Base-by-base conservation (phyloP, 257 asterid species). In the Primulina huaijiensis region DNA sequence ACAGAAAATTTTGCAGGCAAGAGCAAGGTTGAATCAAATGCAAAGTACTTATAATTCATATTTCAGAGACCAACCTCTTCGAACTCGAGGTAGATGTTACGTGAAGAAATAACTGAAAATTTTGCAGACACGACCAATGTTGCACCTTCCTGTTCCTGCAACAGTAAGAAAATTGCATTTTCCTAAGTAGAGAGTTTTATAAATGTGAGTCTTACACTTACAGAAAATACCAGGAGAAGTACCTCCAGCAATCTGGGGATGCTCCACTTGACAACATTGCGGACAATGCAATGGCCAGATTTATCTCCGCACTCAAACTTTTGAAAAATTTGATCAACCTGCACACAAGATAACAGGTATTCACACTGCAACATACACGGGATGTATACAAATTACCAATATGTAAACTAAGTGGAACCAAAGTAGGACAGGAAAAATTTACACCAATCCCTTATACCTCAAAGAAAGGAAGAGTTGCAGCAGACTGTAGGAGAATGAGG, bases 71-170 rank as follows among this genome's bases (percentile, higher is more conserved):
- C 56, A 46, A 78, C 85, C 86, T 83, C 85, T 66, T 83, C 74
- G 63, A 83, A 83, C 70, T 83, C 75, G 25, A 83, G 85, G 74
- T 70, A 78, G 61, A 83, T 83, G 67, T 78, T 80, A 14, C 85
- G 83, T 17, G 19, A 53, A 5, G 87, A 83, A 64, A 77, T 68
- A 57, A 79, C 69, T 10, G 87, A 75, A 65, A 83, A 83, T 78
- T 69, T 83, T 16, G 87, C 97, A 27, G 95, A 78, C 33, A 92
- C 96, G 10, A 90, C 57, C 75, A 92, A 75, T 8, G 98, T 90
- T 61, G 96, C 97, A 66, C 97, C 97, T 82, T 90, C 98, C 31
- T 88, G 85, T 79, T 92, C 96, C 97, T 90, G 88, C 62, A 35
- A 35, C 72, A 75, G 65, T 62, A 72, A 72, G 73, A 37, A 63